phyloP scores from a whole-genome alignment of 73 alveolate species.

The Breviolum minutum region DNA sequence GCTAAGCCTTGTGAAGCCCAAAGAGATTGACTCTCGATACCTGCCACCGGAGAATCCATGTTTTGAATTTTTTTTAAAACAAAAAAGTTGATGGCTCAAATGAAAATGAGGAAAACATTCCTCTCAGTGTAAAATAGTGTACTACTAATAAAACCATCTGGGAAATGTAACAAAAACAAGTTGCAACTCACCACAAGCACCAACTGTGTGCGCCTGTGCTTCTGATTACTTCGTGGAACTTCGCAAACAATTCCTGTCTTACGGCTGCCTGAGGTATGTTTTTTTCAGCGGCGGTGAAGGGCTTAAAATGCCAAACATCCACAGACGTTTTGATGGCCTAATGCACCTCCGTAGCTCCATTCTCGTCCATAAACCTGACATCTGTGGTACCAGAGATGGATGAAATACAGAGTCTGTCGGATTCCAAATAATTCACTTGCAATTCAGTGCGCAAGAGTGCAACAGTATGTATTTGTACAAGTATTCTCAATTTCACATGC shows the following conservation, averaged over 20 bases:
- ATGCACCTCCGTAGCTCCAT: constrained; percentile 86
- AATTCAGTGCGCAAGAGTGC: too few species aligned
- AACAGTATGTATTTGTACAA: too few species aligned
- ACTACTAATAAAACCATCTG: background rate
- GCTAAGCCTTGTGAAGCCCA: constrained; percentile 68
- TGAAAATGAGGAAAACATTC: background rate
- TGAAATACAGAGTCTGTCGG: too few species aligned
- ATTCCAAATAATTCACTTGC: too few species aligned
- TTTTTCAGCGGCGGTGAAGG: too few species aligned
- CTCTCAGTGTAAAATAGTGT: too few species aligned
- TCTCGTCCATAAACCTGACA: constrained; percentile 77
- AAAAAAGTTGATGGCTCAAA: background rate
- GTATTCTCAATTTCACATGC: too few species aligned
- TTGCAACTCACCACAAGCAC: background rate
- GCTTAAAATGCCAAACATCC: background rate
- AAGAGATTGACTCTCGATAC: constrained; percentile 68
- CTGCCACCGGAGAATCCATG: background rate
- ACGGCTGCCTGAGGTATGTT: background rate
- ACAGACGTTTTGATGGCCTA: background rate
- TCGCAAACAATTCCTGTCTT: constrained; percentile 78
- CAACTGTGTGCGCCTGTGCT: constrained; percentile 41
- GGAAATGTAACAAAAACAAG: background rate
- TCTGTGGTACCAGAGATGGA: too few species aligned
- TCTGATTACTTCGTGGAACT: constrained; percentile 62
- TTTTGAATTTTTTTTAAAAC: background rate